Conservation (phyloP, 208 protist species). For the Naegleria gruberi region DNA sequence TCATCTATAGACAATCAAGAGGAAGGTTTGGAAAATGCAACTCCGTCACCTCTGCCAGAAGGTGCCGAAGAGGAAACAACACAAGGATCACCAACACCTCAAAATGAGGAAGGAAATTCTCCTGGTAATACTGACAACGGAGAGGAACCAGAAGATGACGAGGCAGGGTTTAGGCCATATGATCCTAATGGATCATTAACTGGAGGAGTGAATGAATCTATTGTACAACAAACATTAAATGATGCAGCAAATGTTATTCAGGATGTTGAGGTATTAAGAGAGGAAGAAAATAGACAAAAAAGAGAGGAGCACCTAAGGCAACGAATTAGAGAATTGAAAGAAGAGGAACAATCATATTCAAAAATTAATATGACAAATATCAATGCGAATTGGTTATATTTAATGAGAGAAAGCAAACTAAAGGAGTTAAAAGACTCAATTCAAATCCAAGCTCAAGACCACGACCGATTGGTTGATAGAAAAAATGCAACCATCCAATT, state of each 20-base stretch:
- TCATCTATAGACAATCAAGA: no score
- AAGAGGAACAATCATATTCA: constrained; percentile 63
- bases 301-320: constrained; percentile 59
- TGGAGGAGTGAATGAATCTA: neutral
- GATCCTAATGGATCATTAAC: neutral
- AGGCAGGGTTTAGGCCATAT: neutral
- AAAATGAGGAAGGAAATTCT: no score
- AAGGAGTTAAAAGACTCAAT: constrained; percentile 75
- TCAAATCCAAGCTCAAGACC: constrained; percentile 69
- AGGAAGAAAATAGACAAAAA: constrained; percentile 56
- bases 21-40: no score
- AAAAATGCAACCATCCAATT: constrained; percentile 79
- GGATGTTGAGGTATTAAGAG: constrained; percentile 42
- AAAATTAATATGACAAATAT: constrained; percentile 46
- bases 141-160: neutral
- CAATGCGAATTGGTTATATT: constrained; percentile 71
- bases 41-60: no score
- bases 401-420: constrained; percentile 76
- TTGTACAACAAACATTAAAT: neutral
- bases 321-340: constrained; percentile 59
- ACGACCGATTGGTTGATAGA: constrained; percentile 77
- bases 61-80: no score
- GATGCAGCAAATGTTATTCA: neutral
- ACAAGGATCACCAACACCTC: no score
- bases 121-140: no score